Percentiles rank a stretch among this genome's conserved stretches.
Evolutionary conservation across 2,329 filamentous ascomycete genomes (phyloP).

Genomic region (Arachnomyces sp.): DNA sequence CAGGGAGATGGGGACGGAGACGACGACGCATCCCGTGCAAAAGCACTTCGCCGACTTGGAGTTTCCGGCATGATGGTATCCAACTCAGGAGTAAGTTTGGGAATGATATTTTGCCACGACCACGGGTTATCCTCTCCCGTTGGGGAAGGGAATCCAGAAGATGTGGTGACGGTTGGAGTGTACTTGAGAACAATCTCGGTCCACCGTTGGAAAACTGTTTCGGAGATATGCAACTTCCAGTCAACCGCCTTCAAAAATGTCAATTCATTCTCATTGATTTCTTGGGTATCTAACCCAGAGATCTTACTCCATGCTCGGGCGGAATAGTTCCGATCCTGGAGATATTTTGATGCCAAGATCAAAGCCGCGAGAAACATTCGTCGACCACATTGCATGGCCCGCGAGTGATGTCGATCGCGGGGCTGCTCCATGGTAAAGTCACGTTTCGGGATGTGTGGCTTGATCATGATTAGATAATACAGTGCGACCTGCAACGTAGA

Average conservation of each 20-base stretch:
- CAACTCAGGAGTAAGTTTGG: conserved; percentile 50
- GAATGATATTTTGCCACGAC: conserved; percentile 44
- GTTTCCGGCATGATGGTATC: conserved; percentile 39
- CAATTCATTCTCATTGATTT: conserved; percentile 97
- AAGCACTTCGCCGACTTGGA: conserved; percentile 16
- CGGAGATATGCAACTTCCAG: conserved; percentile 91
- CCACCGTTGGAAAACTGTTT: conserved; percentile 84
- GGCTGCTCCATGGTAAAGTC: conserved; percentile 84
- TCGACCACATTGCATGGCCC: conserved; percentile 86
- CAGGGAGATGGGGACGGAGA: conserved; percentile 18
- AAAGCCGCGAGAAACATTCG: conserved; percentile 95
- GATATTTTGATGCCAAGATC: conserved; percentile 93
- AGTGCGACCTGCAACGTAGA: conserved; percentile 94
- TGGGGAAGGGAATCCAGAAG: conserved; percentile 18
- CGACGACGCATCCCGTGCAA: conserved; percentile 17
- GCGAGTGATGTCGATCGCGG: conserved; percentile 61
- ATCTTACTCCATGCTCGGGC: conserved; percentile 98
- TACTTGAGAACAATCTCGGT: conserved; percentile 84
- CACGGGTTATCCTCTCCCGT: conserved; percentile 20
- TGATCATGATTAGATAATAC: conserved; percentile 93
- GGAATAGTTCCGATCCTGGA: conserved; percentile 97
- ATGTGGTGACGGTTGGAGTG: conserved; percentile 53
- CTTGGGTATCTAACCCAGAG: conserved; percentile 81
- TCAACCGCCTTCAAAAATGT: conserved; percentile 82
- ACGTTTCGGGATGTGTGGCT: conserved; percentile 72